These are phyloP conservation scores for Fusarium circinatum DNA, from an alignment of 2,329 filamentous ascomycete species.

Conservation along the genomic window DNA sequence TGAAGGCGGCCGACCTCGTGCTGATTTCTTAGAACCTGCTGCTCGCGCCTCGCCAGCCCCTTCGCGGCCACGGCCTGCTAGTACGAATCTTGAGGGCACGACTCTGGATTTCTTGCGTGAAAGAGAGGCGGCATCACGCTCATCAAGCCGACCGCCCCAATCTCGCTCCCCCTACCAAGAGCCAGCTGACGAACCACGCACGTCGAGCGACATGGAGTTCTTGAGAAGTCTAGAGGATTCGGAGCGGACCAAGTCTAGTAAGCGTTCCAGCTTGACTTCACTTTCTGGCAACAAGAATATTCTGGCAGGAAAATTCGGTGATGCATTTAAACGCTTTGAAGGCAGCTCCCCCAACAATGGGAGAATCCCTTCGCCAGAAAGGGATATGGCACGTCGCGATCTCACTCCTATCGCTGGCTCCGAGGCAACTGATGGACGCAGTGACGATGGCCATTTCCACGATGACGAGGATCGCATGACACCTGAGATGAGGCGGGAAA, in stretches of 20 bases:
- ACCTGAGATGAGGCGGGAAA: conserved; percentile 88
- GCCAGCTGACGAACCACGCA: conserved; percentile 44
- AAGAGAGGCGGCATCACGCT: conserved; percentile 68
- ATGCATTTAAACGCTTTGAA: conserved; percentile 94
- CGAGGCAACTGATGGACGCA: conserved; percentile 69
- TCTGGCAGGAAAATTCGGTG: conserved; percentile 88
- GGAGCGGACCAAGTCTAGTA: conserved; percentile 63
- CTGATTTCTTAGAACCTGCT: conserved; percentile 40
- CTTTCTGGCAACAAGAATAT: conserved; percentile 82
- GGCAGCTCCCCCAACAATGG: conserved; percentile 53
- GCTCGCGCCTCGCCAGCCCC: conserved; percentile 47
- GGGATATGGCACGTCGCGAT: conserved; percentile 59
- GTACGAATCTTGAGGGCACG: conserved; percentile 84
- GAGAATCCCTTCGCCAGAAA: conserved; percentile 61
- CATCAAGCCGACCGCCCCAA: conserved; percentile 47
- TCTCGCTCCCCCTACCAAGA: conserved; percentile 56
- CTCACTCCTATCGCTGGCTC: conserved; percentile 80
- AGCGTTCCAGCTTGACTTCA: conserved; percentile 78
- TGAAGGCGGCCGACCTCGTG: conserved; percentile 42
- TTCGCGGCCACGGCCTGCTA: conserved; percentile 75
- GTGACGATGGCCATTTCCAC: conserved; percentile 71
- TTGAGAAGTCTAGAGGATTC: conserved; percentile 78
- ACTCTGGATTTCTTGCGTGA: conserved; percentile 82
- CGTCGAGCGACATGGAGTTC: conserved; percentile 82
- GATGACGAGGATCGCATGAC: conserved; percentile 75